phyloP scores from a whole-genome alignment of 768 basidiomycete genomes.

The Suillus brevipes region DNA sequence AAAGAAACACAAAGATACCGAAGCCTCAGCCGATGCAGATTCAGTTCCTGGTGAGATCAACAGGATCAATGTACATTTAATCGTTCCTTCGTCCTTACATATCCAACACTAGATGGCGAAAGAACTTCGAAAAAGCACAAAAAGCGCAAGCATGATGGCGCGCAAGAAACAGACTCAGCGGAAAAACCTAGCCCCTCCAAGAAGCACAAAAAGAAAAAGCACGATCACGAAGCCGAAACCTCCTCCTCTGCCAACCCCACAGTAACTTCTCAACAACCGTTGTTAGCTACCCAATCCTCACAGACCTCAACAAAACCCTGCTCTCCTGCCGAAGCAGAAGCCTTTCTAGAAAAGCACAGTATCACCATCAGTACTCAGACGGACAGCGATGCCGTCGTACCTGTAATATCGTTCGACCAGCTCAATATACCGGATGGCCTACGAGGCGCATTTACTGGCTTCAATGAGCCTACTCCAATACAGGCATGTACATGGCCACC shows the following conservation, averaged over 20 bases:
- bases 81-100: neutral
- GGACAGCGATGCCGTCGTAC: slow-evolving; percentile 48
- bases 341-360: slow-evolving; percentile 69
- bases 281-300: slow-evolving; percentile 17
- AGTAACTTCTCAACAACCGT: slow-evolving; percentile 19
- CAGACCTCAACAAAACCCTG: slow-evolving; percentile 26
- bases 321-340: slow-evolving; percentile 46
- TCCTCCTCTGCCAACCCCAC: slow-evolving; percentile 8
- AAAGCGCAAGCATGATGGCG: slow-evolving; percentile 25
- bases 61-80: neutral
- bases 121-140: slow-evolving; percentile 14
- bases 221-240: slow-evolving; percentile 13
- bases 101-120: slow-evolving; percentile 3
- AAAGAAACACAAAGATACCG: slow-evolving; percentile 13
- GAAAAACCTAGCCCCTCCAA: slow-evolving; percentile 18
- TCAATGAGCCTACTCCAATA: slow-evolving; percentile 90
- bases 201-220: slow-evolving; percentile 30
- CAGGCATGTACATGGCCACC: slow-evolving; percentile 96
- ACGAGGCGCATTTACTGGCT: slow-evolving; percentile 61
- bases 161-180: slow-evolving; percentile 6
- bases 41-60: neutral
- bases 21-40: neutral
- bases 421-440: slow-evolving; percentile 68
- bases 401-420: slow-evolving; percentile 74
- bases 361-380: slow-evolving; percentile 68